Evolutionary conservation across 2,329 filamentous ascomycete species (phyloP), one percentile per base, ranked within the genome.

Genomic region (Chlorencoelia australis): DNA sequence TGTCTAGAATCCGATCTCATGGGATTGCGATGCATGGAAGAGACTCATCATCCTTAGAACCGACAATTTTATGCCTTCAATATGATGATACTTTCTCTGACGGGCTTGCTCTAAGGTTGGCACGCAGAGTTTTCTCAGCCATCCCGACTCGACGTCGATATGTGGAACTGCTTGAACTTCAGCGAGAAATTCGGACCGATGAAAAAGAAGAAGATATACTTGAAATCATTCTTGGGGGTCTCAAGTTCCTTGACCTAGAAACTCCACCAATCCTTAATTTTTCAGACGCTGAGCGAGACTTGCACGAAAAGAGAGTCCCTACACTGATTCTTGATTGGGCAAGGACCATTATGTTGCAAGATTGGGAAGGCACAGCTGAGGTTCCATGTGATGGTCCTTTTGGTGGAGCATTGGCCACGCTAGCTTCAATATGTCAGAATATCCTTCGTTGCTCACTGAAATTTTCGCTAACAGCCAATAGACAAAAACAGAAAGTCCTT

Each of bases 351-450:
- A 72, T 94, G 51, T 61, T 93, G 29, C 75, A 78, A 37, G 76
- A 84, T 43, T 95, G 88, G 88, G 73, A 89, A 52, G 83, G 85
- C 0, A 73, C 73, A 37, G 71, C 82, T 1, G 71, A 79, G 28
- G 71, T 94, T 34, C 66, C 75, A 2, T 76, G 73, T 37, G 79
- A 82, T 50, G 75, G 79, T 19, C 68, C 81, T 10, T 79, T 87
- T 43, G 83, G 84, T 10, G 82, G 84, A 35, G 85, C 86, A 6
- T 62, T 95, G 26, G 75, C 79, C 31, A 69, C 93, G 19, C 72
- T 94, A 30, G 66, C 73, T 19, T 71, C 76, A 16, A 71, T 94
- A 56, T 79, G 84, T 81, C 66, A 70, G 75, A 20, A 25, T 14
- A 19, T 2, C 6, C 4, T n/a, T 8, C 16, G 4, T 18, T 13